Conservation (phyloP, 129 eudicot genomes). For the Centaurea solstitialis region DNA sequence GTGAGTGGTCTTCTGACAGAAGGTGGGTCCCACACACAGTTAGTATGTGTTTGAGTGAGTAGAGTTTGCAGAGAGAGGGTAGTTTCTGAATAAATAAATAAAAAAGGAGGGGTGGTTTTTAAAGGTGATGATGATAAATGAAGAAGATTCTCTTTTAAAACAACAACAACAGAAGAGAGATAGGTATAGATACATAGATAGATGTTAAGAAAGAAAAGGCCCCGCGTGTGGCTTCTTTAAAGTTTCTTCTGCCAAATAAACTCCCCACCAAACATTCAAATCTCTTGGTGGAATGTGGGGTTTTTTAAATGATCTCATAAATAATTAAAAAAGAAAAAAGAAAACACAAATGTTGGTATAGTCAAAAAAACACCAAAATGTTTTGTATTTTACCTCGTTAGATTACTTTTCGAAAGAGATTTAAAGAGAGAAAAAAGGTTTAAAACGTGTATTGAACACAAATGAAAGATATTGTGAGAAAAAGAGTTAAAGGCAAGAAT, state of each 20-base stretch:
- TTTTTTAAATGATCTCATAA: background rate
- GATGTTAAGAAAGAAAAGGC: background rate
- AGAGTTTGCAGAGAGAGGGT: background rate
- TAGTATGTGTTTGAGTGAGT: slow-evolving; percentile 7
- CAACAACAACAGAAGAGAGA: background rate
- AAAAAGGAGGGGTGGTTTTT: slow-evolving; percentile 18
- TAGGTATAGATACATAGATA: background rate
- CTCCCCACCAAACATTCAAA: slow-evolving; percentile 26
- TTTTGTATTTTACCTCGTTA: background rate
- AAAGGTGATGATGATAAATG: slow-evolving; percentile 23
- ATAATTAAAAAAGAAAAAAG: background rate
- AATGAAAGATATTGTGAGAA: too few relatives aligned
- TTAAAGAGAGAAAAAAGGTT: background rate
- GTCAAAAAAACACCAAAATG: too few relatives aligned
- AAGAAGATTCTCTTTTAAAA: slow-evolving; percentile 20
- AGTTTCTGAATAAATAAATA: background rate
- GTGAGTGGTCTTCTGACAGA: slow-evolving; percentile 31
- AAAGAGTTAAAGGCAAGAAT: too few relatives aligned
- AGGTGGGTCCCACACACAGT: slow-evolving; percentile 25
- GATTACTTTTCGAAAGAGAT: background rate
- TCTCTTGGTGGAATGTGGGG: slow-evolving; percentile 11
- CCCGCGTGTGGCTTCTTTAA: slow-evolving; percentile 16
- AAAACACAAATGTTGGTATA: background rate
- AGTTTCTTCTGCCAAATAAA: background rate
- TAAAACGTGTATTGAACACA: background rate